Evolutionary conservation across 805 yeast genomes (phyloP).

Genomic region (Zygoascus biomembranicola): DNA sequence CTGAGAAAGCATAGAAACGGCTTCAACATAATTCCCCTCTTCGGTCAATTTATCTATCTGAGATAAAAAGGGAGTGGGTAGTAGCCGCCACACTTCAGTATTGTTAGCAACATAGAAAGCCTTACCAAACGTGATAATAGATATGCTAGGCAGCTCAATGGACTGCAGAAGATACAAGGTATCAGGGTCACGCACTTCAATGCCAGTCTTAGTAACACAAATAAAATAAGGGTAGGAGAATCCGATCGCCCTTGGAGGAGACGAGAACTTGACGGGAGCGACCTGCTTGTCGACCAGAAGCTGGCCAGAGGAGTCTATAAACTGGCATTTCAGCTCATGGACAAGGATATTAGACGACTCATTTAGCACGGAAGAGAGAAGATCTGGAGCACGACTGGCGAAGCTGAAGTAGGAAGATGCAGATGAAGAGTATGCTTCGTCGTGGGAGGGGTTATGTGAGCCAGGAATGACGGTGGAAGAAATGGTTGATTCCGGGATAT

Average conservation of each 20-base stretch:
- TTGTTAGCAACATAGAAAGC: conserved; percentile 27
- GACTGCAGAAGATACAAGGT: conserved; percentile 32
- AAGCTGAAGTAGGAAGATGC: conserved; percentile 15
- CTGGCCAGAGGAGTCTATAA: conserved; percentile 11
- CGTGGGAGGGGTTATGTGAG: not conserved
- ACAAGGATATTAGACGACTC: conserved; percentile 7
- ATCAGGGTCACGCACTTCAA: conserved; percentile 34
- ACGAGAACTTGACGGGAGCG: not conserved
- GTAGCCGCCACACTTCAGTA: conserved; percentile 23
- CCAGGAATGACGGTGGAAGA: conserved; percentile 7
- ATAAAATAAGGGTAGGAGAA: conserved; percentile 37
- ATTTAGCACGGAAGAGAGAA: conserved; percentile 6
- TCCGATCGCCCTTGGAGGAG: conserved; percentile 24
- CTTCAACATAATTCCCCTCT: conserved; percentile 32
- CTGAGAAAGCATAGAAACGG: conserved; percentile 36
- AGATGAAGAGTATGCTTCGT: conserved; percentile 2
- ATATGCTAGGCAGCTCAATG: conserved; percentile 21
- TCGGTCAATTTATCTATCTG: conserved; percentile 30
- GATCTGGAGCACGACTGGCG: conserved; percentile 9
- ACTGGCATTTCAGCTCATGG: conserved; percentile 4
- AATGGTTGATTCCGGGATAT: conserved; percentile 7
- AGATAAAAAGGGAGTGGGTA: conserved; percentile 24
- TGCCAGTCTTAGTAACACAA: conserved; percentile 20
- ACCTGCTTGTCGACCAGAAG: conserved; percentile 7
- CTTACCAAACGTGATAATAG: conserved; percentile 20